phyloP scores from a whole-genome alignment of 805 yeast species.

The Nakazawaea populi region DNA sequence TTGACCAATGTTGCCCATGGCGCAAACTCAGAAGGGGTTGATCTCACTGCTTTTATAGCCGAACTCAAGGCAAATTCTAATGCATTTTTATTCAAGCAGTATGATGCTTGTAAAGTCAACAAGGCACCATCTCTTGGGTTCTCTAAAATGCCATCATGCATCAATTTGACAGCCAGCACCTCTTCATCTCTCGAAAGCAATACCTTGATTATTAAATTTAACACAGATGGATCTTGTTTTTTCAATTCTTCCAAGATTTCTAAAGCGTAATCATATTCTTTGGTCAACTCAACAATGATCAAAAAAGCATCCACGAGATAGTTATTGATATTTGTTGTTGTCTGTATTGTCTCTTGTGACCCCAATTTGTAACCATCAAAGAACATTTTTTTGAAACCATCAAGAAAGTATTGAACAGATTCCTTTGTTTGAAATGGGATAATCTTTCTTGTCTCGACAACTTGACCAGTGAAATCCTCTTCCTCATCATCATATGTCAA shows the following conservation, averaged over 20 bases:
- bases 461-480: constrained; percentile 51
- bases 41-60: constrained; percentile 60
- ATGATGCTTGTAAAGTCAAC: constrained; percentile 51
- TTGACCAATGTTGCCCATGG: constrained; percentile 68
- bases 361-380: constrained; percentile 65
- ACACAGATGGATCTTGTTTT: constrained; percentile 48
- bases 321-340: constrained; percentile 57
- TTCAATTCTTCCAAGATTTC: constrained; percentile 50
- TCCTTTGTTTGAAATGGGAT: constrained; percentile 60
- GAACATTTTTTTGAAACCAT: constrained; percentile 63
- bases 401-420: constrained; percentile 48
- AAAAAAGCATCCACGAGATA: constrained; percentile 73
- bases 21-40: constrained; percentile 69
- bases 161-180: constrained; percentile 45
- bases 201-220: constrained; percentile 49
- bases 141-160: constrained; percentile 42
- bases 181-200: constrained; percentile 52
- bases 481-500: constrained; percentile 69
- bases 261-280: constrained; percentile 54
- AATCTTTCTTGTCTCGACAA: constrained; percentile 80
- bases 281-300: constrained; percentile 58
- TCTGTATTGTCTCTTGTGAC: constrained; percentile 57
- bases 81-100: constrained; percentile 45
- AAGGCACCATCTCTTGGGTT: constrained; percentile 53
- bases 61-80: constrained; percentile 52